A percentile compares a stretch with the other conserved stretches of the same genome.
phyloP scores from a whole-genome alignment of 2,329 filamentous ascomycete genomes.

The Sporothrix globosa region DNA sequence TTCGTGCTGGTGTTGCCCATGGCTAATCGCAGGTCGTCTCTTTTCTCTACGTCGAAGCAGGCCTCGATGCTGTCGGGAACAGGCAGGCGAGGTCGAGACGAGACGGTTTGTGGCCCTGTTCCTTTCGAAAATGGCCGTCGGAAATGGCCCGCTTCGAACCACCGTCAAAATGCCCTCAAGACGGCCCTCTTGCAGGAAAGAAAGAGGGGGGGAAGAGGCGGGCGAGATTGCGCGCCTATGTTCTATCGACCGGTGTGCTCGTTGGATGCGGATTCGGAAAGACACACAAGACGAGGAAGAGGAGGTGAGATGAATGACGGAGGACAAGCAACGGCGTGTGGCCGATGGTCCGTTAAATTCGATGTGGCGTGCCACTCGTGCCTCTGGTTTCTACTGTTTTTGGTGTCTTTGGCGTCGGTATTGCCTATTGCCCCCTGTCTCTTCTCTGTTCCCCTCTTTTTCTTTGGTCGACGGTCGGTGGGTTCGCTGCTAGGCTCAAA shows the following conservation, averaged over 20 bases:
- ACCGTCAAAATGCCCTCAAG: neutral
- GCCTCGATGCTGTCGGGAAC: no score
- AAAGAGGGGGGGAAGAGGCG: neutral
- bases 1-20: constrained; percentile 47
- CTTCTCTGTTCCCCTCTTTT: constrained; percentile 23
- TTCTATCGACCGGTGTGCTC: neutral
- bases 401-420: no score
- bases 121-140: neutral
- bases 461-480: neutral
- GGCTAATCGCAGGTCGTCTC: constrained; percentile 22
- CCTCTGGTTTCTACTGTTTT: no score
- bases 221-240: neutral
- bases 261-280: neutral
- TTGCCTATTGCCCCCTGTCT: no score
- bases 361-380: neutral
- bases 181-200: neutral
- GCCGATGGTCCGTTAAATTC: constrained; percentile 8
- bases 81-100: neutral
- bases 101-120: neutral
- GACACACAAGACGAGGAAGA: neutral
- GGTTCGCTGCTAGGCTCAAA: no score
- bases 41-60: neutral
- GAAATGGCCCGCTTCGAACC: neutral
- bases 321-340: constrained; percentile 11
- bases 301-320: neutral